Evolutionary conservation across 2,329 filamentous ascomycete species (phyloP).

Genomic region (Diaporthe caulivora): DNA sequence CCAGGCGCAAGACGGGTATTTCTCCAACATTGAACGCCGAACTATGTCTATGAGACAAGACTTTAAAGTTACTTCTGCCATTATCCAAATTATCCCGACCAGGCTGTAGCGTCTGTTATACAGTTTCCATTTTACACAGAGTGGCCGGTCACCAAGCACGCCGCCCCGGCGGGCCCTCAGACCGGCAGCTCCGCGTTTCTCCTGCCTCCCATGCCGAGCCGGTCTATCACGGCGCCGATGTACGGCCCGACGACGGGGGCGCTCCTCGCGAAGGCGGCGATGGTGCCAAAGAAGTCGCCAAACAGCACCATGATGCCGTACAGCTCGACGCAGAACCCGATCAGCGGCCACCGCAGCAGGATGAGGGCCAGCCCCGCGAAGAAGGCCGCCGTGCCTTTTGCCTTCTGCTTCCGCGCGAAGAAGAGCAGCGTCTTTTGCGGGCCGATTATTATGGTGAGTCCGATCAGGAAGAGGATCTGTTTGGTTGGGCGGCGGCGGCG

Average conservation of each 20-base stretch:
- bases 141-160: constrained; percentile 12
- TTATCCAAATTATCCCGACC: constrained; percentile 1
- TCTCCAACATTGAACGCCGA: constrained; percentile 38
- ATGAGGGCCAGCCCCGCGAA: constrained; percentile 86
- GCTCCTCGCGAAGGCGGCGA: constrained; percentile 87
- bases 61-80: neutral
- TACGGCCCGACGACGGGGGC: constrained; percentile 89
- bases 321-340: constrained; percentile 90
- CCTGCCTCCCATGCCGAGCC: constrained; percentile 72
- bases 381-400: constrained; percentile 92
- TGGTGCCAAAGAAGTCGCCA: constrained; percentile 95
- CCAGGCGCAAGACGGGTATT: constrained; percentile 33
- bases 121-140: constrained; percentile 29
- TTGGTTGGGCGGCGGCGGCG: constrained; percentile 20
- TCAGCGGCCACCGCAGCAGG: constrained; percentile 88
- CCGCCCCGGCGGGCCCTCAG: constrained; percentile 55
- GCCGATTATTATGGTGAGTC: constrained; percentile 95
- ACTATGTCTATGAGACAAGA: constrained; percentile 31
- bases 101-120: constrained; percentile 19
- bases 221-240: constrained; percentile 80
- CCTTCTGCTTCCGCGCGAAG: constrained; percentile 94
- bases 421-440: constrained; percentile 91
- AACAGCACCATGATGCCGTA: constrained; percentile 96
- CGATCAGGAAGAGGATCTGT: constrained; percentile 97
- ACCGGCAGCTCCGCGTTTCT: constrained; percentile 84